Evolutionary conservation across 176 grass and related monocot species (phyloP).

Genomic region (Oryza nivara): DNA sequence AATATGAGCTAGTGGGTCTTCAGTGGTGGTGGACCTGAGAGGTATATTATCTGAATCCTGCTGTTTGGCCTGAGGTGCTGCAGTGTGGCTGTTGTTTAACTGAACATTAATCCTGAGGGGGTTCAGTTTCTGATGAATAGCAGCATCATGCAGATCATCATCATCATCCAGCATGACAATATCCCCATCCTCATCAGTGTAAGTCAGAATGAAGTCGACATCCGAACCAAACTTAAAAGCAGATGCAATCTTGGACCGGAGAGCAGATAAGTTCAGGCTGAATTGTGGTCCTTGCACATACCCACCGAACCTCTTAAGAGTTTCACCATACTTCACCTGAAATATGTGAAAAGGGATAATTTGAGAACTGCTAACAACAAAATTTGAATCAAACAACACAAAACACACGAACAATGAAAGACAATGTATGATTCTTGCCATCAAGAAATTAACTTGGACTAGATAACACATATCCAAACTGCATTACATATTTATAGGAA

Average conservation of each 20-base stretch:
- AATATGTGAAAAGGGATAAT: conserved; percentile 17
- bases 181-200: conserved; percentile 84
- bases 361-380: not conserved
- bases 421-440: not conserved
- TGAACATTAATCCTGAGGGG: conserved; percentile 87
- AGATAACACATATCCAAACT: conserved; percentile 14
- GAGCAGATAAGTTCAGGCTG: conserved; percentile 51
- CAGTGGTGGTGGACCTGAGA: conserved; percentile 14
- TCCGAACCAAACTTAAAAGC: conserved; percentile 72
- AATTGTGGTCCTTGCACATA: conserved; percentile 40
- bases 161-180: conserved; percentile 82
- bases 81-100: conserved; percentile 49
- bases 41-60: conserved; percentile 26
- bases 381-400: not conserved
- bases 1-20: conserved; percentile 41
- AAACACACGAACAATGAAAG: not conserved
- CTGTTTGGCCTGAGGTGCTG: conserved; percentile 20
- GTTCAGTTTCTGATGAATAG: conserved; percentile 76
- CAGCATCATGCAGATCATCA: conserved; percentile 83
- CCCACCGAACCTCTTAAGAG: conserved; percentile 73
- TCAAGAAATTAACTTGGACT: not conserved
- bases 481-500: not conserved
- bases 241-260: conserved; percentile 64
- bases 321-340: conserved; percentile 86
- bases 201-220: conserved; percentile 68